These are phyloP conservation scores for Naegleria lovaniensis DNA, from an alignment of 208 protist species.

Conservation along the genomic window DNA sequence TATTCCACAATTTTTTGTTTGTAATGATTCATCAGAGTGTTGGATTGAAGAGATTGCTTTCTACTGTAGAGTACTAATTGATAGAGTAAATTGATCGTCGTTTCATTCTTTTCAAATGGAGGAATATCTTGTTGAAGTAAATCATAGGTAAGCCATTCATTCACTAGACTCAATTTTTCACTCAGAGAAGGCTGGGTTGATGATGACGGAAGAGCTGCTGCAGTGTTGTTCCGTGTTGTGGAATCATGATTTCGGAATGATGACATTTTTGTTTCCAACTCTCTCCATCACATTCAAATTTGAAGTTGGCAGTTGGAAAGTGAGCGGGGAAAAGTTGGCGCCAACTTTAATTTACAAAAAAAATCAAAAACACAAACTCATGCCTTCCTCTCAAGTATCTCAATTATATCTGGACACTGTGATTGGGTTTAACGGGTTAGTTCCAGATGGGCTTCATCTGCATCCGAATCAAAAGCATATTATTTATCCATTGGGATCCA, in stretches of 20 bases:
- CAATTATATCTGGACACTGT: not conserved
- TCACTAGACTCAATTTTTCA: not conserved
- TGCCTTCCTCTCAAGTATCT: not conserved
- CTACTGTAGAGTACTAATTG: not conserved
- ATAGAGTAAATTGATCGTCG: not conserved
- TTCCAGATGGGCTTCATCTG: constrained; percentile 67
- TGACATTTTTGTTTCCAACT: too few relatives aligned
- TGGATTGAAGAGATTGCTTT: not conserved
- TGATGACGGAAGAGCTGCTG: too few relatives aligned
- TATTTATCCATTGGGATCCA: constrained; percentile 81
- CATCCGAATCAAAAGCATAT: constrained; percentile 78
- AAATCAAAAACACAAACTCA: too few relatives aligned
- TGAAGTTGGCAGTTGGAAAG: too few relatives aligned
- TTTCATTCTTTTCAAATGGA: constrained; percentile 3
- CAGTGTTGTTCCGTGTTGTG: too few relatives aligned
- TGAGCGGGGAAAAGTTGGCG: too few relatives aligned
- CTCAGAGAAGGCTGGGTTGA: not conserved
- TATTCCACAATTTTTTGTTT: not conserved
- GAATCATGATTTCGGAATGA: too few relatives aligned
- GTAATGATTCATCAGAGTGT: not conserved
- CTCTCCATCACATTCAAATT: too few relatives aligned
- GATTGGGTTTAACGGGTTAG: constrained; percentile 40
- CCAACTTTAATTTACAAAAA: too few relatives aligned
- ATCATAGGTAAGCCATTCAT: not conserved
- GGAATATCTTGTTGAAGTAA: not conserved